Evolutionary conservation across 257 asterid species (phyloP).

Genomic region (Echium plantagineum): DNA sequence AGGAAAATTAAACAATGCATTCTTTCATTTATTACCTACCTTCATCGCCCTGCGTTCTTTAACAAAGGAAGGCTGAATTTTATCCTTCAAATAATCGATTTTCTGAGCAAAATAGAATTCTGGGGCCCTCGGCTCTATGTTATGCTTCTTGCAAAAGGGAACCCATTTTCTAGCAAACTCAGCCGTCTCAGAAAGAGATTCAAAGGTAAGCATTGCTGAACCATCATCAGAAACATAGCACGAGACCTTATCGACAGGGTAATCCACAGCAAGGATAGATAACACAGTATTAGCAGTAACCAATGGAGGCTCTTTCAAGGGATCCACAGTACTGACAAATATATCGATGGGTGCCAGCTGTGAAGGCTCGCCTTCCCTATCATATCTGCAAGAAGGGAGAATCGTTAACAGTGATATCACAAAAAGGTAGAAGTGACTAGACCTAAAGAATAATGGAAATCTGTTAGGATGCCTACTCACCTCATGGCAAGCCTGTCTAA

Average conservation of each 20-base stretch:
- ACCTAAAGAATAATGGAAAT: background rate
- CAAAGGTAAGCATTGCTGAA: no score
- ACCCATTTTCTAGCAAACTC: slow-evolving; percentile 38
- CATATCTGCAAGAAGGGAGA: slow-evolving; percentile 24
- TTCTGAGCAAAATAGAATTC: slow-evolving; percentile 58
- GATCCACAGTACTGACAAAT: slow-evolving; percentile 30
- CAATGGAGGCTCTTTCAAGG: slow-evolving; percentile 50
- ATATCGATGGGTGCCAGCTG: slow-evolving; percentile 52
- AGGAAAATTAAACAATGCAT: no score
- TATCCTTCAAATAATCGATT: slow-evolving; percentile 23
- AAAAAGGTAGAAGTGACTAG: background rate
- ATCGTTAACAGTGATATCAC: background rate
- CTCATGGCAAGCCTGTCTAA: background rate
- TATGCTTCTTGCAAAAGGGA: slow-evolving; percentile 59
- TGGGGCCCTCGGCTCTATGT: slow-evolving; percentile 61
- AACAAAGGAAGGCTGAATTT: slow-evolving; percentile 49
- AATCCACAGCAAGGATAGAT: slow-evolving; percentile 59
- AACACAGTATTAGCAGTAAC: slow-evolving; percentile 61
- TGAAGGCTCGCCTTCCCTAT: slow-evolving; percentile 63
- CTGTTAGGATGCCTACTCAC: background rate
- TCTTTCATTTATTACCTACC: slow-evolving; percentile 18
- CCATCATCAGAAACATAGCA: no score
- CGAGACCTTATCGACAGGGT: slow-evolving; percentile 28
- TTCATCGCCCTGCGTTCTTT: slow-evolving; percentile 70
- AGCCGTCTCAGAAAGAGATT: no score